Evolutionary conservation across 2,329 filamentous ascomycete species (phyloP).

Genomic region (Fusarium albidum): DNA sequence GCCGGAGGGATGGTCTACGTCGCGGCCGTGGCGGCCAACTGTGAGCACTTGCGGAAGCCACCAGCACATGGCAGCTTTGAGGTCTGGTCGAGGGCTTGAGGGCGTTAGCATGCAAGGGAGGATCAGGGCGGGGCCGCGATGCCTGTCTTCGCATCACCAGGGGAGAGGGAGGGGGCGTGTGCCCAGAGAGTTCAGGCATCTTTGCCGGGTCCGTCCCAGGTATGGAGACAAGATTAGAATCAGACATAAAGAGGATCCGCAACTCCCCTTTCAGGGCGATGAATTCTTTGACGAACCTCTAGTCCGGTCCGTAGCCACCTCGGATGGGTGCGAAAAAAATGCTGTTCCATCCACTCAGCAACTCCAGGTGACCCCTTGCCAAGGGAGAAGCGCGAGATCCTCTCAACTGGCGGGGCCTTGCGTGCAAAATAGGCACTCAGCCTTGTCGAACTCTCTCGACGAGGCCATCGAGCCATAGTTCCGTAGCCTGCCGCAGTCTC

Average conservation of each 20-base stretch:
- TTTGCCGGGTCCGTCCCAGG: constrained; percentile 40
- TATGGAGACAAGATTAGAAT: constrained; percentile 54
- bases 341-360: constrained; percentile 27
- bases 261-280: constrained; percentile 35
- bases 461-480: constrained; percentile 23
- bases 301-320: constrained; percentile 28
- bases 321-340: constrained; percentile 28
- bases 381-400: constrained; percentile 35
- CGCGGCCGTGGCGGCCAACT: constrained; percentile 41
- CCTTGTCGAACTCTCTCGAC: constrained; percentile 31
- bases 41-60: constrained; percentile 36
- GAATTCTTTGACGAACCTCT: constrained; percentile 41
- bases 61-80: constrained; percentile 48
- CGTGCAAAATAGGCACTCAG: constrained; percentile 32
- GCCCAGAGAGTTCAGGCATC: constrained; percentile 26
- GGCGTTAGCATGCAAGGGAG: constrained; percentile 50
- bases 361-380: constrained; percentile 36
- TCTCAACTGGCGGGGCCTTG: constrained; percentile 16
- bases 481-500: constrained; percentile 19
- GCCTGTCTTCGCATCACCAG: constrained; percentile 41
- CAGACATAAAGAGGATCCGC: constrained; percentile 44
- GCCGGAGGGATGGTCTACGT: constrained; percentile 40
- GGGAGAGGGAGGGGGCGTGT: constrained; percentile 34
- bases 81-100: constrained; percentile 48
- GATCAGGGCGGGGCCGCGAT: constrained; percentile 39